Evolutionary conservation across 2,329 filamentous ascomycete genomes (phyloP).

Genomic region (Chaetomium sp.): DNA sequence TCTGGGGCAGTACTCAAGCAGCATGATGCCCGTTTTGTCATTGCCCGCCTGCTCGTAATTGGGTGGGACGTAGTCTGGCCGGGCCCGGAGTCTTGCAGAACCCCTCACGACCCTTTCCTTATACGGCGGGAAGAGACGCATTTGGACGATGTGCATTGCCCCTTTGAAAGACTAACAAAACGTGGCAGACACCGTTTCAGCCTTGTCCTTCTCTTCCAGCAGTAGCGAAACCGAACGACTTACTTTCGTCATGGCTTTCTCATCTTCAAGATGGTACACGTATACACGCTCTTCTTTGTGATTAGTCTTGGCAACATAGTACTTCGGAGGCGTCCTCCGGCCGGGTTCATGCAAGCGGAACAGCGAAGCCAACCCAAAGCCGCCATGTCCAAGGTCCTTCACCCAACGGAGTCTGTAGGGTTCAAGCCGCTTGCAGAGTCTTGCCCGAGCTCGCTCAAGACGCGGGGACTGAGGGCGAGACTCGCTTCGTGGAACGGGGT

Average conservation of each 20-base stretch:
- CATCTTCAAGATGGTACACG: not conserved
- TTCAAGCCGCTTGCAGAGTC: not conserved
- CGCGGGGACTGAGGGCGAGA: too few relatives aligned
- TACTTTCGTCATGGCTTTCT: not conserved
- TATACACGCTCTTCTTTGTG: too few relatives aligned
- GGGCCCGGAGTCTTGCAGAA: not conserved
- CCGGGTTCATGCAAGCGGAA: not conserved
- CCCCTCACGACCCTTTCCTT: not conserved
- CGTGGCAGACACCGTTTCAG: too few relatives aligned
- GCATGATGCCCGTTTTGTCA: not conserved
- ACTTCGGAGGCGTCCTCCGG: not conserved
- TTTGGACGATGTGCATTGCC: too few relatives aligned
- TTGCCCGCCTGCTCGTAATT: not conserved
- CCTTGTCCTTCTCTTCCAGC: not conserved
- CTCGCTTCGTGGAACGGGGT: too few relatives aligned
- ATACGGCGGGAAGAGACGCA: too few relatives aligned
- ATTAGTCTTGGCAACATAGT: not conserved
- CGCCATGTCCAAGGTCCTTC: not conserved
- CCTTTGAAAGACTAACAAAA: too few relatives aligned
- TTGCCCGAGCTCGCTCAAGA: not conserved
- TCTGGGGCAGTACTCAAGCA: slow-evolving; percentile 2
- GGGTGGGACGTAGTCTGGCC: not conserved
- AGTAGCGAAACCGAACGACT: too few relatives aligned
- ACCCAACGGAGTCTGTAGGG: not conserved
- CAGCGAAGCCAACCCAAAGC: not conserved